Conservation (phyloP, 345 rosid genomes). For the Nephelium lappaceum region DNA sequence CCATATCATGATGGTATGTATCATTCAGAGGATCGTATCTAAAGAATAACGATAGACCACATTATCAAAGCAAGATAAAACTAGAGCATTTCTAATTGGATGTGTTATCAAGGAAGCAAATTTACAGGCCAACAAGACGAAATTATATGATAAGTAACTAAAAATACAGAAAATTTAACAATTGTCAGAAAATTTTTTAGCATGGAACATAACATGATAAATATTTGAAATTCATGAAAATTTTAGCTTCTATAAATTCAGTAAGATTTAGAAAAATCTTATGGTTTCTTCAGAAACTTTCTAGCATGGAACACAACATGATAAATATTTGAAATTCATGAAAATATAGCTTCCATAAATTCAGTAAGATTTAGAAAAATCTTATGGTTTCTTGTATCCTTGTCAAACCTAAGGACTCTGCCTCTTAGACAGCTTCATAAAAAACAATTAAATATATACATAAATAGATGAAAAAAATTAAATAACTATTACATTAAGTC, state of each 20-base stretch:
- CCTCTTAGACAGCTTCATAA: not conserved
- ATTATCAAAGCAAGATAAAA: not conserved
- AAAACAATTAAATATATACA: not conserved
- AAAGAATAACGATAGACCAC: constrained; percentile 15
- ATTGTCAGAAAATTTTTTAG: not conserved
- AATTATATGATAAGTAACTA: not conserved
- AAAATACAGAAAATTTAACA: not conserved
- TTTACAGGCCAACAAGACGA: not conserved
- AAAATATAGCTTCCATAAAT: not conserved
- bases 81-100: not conserved
- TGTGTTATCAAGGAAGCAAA: not conserved
- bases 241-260: not conserved
- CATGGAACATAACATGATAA: not conserved
- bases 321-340: not conserved
- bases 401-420: not conserved
- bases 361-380: not conserved
- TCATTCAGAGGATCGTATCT: constrained; percentile 65
- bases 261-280: not conserved
- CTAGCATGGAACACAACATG: not conserved
- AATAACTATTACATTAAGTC: not conserved
- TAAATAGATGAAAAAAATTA: no score
- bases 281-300: no score
- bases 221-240: not conserved
- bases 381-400: not conserved
- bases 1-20: constrained; percentile 78